Percentiles rank a stretch among this genome's conserved stretches.
phyloP scores from a whole-genome alignment of 495 filamentous ascomycete genomes.

The Hypoxylon fragiforme region DNA sequence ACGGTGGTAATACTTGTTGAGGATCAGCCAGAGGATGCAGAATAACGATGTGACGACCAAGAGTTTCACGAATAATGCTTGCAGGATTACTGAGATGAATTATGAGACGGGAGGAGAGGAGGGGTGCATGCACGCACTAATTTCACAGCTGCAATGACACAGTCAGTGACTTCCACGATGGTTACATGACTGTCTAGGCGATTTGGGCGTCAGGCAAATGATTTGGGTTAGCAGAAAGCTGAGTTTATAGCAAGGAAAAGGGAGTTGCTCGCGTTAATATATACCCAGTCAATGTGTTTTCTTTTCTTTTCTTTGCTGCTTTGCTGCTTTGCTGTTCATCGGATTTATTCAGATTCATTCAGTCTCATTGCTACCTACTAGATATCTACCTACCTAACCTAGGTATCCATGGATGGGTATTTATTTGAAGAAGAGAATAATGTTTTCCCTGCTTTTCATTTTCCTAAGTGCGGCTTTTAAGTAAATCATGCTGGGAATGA shows the following conservation, averaged over 20 bases:
- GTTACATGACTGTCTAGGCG: slow-evolving; percentile 25
- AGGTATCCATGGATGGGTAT: too few relatives aligned
- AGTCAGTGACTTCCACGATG: slow-evolving; percentile 28
- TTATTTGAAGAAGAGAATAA: slow-evolving; percentile 1
- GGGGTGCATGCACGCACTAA: slow-evolving; percentile 12
- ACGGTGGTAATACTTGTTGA: slow-evolving; percentile 70
- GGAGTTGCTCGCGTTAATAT: slow-evolving; percentile 29
- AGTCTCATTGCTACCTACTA: slow-evolving; percentile 13
- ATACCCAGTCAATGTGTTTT: slow-evolving; percentile 22
- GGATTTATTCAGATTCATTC: slow-evolving; percentile 1
- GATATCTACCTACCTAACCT: too few relatives aligned
- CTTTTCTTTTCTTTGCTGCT: slow-evolving; percentile 9
- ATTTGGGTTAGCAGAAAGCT: slow-evolving; percentile 17
- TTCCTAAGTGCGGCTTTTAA: slow-evolving; percentile 27
- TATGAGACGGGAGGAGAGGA: slow-evolving; percentile 4
- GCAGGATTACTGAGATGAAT: slow-evolving; percentile 2
- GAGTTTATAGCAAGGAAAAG: slow-evolving; percentile 14
- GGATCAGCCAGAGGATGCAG: slow-evolving; percentile 44
- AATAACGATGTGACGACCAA: slow-evolving; percentile 16
- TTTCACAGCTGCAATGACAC: slow-evolving; percentile 5
- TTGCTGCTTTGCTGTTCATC: too few relatives aligned
- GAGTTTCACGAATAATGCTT: slow-evolving; percentile 10
- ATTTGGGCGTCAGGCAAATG: slow-evolving; percentile 15
- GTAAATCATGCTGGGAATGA: slow-evolving; percentile 13
- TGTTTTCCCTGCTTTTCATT: slow-evolving; percentile 15